Conservation (phyloP, 1,284 basidiomycete species). For the Coriolopsis trogii region DNA sequence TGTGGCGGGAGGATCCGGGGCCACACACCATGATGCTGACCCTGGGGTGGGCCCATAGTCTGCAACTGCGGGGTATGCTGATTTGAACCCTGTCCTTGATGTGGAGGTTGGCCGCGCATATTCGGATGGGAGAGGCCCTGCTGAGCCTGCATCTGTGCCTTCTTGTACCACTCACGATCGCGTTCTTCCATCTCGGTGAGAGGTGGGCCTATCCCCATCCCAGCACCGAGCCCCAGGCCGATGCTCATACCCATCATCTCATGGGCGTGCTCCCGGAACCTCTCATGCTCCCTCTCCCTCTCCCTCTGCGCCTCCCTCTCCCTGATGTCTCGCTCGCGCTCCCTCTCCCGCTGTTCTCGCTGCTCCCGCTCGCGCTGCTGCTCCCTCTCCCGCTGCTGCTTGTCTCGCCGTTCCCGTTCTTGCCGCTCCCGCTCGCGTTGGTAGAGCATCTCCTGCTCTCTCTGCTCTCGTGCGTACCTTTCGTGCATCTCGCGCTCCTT, state of each 20-base stretch:
- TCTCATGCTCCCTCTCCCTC: conserved; percentile 18
- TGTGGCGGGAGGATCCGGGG: conserved; percentile 21
- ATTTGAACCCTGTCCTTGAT: conserved; percentile 1
- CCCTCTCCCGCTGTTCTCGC: conserved; percentile 8
- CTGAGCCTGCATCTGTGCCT: conserved; percentile 10
- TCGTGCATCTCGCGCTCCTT: conserved; percentile 20
- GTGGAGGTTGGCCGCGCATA: conserved; percentile 14
- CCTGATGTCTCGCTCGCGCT: conserved; percentile 14
- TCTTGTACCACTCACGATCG: conserved; percentile 19
- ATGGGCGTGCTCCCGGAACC: conserved; percentile 16
- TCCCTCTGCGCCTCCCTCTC: conserved; percentile 12
- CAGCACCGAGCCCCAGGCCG: conserved; percentile 14
- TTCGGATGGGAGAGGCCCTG: conserved; percentile 6
- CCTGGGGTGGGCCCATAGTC: conserved; percentile 19
- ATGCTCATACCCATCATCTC: conserved; percentile 17
- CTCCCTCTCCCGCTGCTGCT: conserved; percentile 22
- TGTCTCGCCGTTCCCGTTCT: background rate
- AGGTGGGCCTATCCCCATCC: conserved; percentile 8
- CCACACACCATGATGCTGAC: conserved; percentile 17
- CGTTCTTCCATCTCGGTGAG: conserved; percentile 11
- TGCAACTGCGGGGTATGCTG: conserved; percentile 5
- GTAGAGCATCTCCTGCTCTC: too few relatives aligned
- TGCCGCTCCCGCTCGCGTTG: conserved; percentile 11
- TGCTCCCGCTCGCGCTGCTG: conserved; percentile 7
- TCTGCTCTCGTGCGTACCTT: too few relatives aligned